Conservation (phyloP, 108 stramenopile species). For the Fragilariopsis cylindrus region DNA sequence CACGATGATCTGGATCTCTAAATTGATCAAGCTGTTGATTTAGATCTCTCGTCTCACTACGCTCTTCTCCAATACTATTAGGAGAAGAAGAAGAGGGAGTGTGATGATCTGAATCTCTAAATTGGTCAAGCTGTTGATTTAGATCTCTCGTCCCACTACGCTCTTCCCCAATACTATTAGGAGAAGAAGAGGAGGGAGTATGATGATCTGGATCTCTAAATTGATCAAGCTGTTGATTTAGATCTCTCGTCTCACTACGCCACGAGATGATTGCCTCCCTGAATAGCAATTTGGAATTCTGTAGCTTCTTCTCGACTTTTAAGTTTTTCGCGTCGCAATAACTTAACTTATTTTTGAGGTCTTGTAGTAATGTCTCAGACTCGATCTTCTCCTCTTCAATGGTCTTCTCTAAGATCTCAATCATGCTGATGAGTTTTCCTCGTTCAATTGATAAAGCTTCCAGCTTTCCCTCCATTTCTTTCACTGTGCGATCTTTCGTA, state of each 20-base stretch:
- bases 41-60: constrained; percentile 10
- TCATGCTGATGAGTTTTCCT: neutral
- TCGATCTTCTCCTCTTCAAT: neutral
- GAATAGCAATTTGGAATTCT: constrained; percentile 14
- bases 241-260: constrained; percentile 8
- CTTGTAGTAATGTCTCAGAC: constrained; percentile 7
- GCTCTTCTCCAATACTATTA: neutral
- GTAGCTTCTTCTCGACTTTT: constrained; percentile 8
- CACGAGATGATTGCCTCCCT: constrained; percentile 20
- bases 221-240: constrained; percentile 13
- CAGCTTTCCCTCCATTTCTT: neutral
- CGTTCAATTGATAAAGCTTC: neutral
- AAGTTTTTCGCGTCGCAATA: neutral
- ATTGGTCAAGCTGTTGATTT: constrained; percentile 14
- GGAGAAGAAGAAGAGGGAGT: too few species aligned
- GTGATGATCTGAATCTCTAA: constrained; percentile 1
- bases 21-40: constrained; percentile 16
- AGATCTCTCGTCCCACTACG: constrained; percentile 5
- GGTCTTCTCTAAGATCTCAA: neutral
- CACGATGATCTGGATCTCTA: neutral
- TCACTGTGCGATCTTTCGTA: neutral
- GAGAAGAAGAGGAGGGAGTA: too few species aligned
- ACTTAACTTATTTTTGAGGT: constrained; percentile 9
- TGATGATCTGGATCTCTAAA: constrained; percentile 2
- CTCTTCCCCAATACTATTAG: neutral